phyloP scores from a whole-genome alignment of 805 yeast species.

The Candida ulmi region DNA sequence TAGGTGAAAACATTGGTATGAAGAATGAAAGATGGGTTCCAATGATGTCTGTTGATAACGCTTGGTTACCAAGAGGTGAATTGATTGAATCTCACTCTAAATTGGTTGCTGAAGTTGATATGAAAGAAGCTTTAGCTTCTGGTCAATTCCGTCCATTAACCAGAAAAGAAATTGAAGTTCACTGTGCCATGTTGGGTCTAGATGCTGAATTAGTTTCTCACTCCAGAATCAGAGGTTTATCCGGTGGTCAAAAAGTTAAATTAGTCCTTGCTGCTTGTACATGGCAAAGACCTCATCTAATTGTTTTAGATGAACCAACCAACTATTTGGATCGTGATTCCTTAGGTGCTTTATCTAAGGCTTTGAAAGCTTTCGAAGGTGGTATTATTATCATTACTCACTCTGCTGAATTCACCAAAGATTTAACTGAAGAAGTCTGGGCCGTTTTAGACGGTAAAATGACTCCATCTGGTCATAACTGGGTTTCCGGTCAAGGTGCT shows the following conservation, averaged over 20 bases:
- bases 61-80: constrained; percentile 99
- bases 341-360: constrained; percentile 98
- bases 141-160: constrained; percentile 99
- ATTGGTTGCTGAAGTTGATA: constrained; percentile 99
- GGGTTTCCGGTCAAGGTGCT: constrained; percentile 99
- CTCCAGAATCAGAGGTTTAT: constrained; percentile 99
- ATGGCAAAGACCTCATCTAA: constrained; percentile 99
- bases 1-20: constrained; percentile 99
- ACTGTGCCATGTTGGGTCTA: constrained; percentile 97
- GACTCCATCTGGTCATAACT: constrained; percentile 99
- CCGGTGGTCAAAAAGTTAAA: constrained; percentile 99
- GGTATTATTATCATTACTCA: constrained; percentile 99
- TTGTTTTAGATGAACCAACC: constrained; percentile 99
- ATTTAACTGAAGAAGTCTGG: constrained; percentile 99
- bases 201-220: constrained; percentile 99
- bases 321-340: constrained; percentile 98
- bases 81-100: constrained; percentile 94
- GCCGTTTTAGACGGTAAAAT: constrained; percentile 96
- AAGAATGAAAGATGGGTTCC: constrained; percentile 99
- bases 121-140: constrained; percentile 99
- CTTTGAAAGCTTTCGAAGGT: constrained; percentile 98
- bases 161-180: constrained; percentile 99
- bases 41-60: constrained; percentile 99
- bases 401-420: constrained; percentile 99
- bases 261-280: constrained; percentile 99